These are phyloP conservation scores for Cruciata laevipes DNA, from an alignment of 257 asterid genomes.

Conservation along the genomic window DNA sequence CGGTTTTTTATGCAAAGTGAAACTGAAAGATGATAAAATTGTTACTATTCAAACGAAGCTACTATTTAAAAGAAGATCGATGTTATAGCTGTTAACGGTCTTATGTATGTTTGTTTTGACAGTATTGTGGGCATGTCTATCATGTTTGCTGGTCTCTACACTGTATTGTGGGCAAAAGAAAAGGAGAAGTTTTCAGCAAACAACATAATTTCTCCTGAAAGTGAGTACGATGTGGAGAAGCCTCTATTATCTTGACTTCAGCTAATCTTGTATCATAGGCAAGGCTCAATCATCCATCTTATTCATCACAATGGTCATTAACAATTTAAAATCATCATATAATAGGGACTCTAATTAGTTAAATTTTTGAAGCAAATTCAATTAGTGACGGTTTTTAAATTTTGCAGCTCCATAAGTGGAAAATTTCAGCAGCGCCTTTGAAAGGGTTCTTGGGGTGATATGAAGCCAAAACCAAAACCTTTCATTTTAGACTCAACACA, in stretches of 20 bases:
- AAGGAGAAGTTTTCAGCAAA: slow-evolving; percentile 34
- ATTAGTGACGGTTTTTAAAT: background rate
- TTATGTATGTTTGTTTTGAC: slow-evolving; percentile 6
- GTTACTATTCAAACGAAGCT: too few species aligned
- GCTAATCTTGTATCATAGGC: background rate
- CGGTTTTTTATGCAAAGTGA: too few species aligned
- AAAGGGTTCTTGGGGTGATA: background rate
- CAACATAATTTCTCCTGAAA: slow-evolving; percentile 17
- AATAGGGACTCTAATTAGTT: too few species aligned
- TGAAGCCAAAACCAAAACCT: background rate
- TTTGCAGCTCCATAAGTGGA: background rate
- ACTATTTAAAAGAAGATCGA: too few species aligned
- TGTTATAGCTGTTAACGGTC: too few species aligned
- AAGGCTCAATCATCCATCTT: background rate
- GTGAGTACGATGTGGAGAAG: slow-evolving; percentile 58
- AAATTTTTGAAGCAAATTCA: too few species aligned
- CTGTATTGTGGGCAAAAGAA: slow-evolving; percentile 85
- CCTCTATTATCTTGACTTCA: slow-evolving; percentile 54
- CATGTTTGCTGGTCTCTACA: slow-evolving; percentile 79
- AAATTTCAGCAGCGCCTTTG: background rate
- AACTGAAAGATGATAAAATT: too few species aligned
- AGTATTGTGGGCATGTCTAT: slow-evolving; percentile 78
- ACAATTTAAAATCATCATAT: background rate
- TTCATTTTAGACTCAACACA: background rate
- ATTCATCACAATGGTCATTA: slow-evolving; percentile 4